Conservation (phyloP, 2,329 filamentous ascomycete species). For the Scedosporium dehoogii region DNA sequence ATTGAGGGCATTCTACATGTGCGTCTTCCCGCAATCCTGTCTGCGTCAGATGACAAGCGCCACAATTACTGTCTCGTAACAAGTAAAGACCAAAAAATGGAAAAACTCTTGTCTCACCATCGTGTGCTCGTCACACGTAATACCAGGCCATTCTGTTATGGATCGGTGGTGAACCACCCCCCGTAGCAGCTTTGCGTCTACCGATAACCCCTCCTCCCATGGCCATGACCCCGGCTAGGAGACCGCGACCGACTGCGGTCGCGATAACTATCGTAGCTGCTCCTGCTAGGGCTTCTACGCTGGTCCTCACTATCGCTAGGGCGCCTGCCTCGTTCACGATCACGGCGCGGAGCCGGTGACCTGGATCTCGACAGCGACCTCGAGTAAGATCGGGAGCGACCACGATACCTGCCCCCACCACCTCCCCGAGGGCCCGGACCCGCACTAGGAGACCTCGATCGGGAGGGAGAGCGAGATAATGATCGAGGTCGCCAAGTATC, state of each 20-base stretch:
- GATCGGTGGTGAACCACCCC: background rate
- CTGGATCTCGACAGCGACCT: slow-evolving; percentile 35
- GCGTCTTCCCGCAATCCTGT: background rate
- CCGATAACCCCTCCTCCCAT: slow-evolving; percentile 14
- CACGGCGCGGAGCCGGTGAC: slow-evolving; percentile 6
- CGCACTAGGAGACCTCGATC: slow-evolving; percentile 25
- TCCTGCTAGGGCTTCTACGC: slow-evolving; percentile 38
- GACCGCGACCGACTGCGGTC: slow-evolving; percentile 28
- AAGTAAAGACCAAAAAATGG: background rate
- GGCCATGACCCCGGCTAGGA: slow-evolving; percentile 22
- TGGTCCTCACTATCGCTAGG: slow-evolving; percentile 22
- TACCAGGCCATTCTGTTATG: background rate
- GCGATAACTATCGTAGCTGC: slow-evolving; percentile 32
- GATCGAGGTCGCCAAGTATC: slow-evolving; percentile 57
- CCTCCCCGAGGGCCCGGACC: slow-evolving; percentile 9
- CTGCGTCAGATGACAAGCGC: background rate
- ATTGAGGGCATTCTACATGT: background rate
- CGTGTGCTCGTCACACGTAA: background rate
- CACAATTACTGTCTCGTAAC: background rate
- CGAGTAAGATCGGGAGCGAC: slow-evolving; percentile 34
- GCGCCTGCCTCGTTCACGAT: slow-evolving; percentile 3
- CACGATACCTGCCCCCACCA: slow-evolving; percentile 30
- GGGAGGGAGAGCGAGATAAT: slow-evolving; percentile 36
- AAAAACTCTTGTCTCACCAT: background rate
- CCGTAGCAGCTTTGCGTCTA: background rate